Evolutionary conservation across 2,329 filamentous ascomycete genomes (phyloP).

Genomic region (Stagonosporopsis chrysanthemi): DNA sequence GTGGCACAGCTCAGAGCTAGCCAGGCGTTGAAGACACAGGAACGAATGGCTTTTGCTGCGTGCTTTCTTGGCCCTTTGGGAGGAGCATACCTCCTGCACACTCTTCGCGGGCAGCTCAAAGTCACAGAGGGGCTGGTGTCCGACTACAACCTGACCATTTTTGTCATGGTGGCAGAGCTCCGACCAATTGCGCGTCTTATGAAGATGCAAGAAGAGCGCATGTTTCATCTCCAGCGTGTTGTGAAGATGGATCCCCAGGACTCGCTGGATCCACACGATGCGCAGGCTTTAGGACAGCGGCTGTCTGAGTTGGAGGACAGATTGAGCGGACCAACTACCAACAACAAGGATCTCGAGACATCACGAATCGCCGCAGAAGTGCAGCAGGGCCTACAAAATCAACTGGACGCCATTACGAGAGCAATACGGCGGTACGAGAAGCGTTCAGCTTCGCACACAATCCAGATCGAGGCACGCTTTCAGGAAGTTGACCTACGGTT

Average conservation of each 20-base stretch:
- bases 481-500: slow-evolving; percentile 74
- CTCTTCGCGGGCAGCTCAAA: slow-evolving; percentile 80
- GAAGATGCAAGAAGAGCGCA: slow-evolving; percentile 79
- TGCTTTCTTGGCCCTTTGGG: slow-evolving; percentile 82
- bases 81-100: slow-evolving; percentile 84
- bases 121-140: slow-evolving; percentile 88
- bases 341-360: slow-evolving; percentile 47
- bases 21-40: slow-evolving; percentile 74
- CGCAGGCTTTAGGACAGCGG: slow-evolving; percentile 62
- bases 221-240: slow-evolving; percentile 79
- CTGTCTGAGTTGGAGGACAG: slow-evolving; percentile 74
- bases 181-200: slow-evolving; percentile 83
- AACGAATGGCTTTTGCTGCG: slow-evolving; percentile 74
- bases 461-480: slow-evolving; percentile 79
- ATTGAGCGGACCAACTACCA: slow-evolving; percentile 53
- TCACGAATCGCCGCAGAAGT: slow-evolving; percentile 61
- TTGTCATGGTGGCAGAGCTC: slow-evolving; percentile 85
- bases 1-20: slow-evolving; percentile 53
- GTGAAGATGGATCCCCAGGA: slow-evolving; percentile 55
- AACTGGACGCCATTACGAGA: slow-evolving; percentile 86
- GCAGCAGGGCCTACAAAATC: slow-evolving; percentile 73
- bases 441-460: slow-evolving; percentile 75
- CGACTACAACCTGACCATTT: slow-evolving; percentile 91
- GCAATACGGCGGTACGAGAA: slow-evolving; percentile 93
- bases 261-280: slow-evolving; percentile 23